Percentiles rank a stretch among this genome's conserved stretches.
Conservation (phyloP, 768 basidiomycete species). For the Kwoniella europaea region DNA sequence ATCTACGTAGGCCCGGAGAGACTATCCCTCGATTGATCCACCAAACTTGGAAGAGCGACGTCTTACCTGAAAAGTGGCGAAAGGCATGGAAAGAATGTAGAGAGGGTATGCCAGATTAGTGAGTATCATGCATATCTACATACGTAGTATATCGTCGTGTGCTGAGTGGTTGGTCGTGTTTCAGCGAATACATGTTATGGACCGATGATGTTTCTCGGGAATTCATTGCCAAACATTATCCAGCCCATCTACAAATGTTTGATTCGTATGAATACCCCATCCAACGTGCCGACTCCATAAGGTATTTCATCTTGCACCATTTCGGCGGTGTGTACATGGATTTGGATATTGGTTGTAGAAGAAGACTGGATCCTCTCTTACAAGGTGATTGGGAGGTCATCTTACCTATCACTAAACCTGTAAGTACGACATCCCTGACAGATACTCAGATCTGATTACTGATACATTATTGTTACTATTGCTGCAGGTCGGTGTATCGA, state of each 20-base stretch:
- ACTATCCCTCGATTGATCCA: slow-evolving; percentile 90
- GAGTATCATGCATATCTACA: slow-evolving; percentile 58
- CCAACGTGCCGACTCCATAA: slow-evolving; percentile 95
- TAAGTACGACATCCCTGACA: slow-evolving; percentile 24
- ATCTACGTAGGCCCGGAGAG: slow-evolving; percentile 66
- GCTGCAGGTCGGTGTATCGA: slow-evolving; percentile 80
- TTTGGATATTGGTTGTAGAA: slow-evolving; percentile 91
- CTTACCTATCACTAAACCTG: slow-evolving; percentile 89
- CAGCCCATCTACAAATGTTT: slow-evolving; percentile 92
- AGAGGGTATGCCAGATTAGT: slow-evolving; percentile 96
- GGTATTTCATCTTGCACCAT: slow-evolving; percentile 95
- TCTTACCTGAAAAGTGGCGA: slow-evolving; percentile 80
- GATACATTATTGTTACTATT: background rate
- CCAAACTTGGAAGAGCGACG: slow-evolving; percentile 97
- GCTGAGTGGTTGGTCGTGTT: slow-evolving; percentile 24
- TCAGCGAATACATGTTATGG: slow-evolving; percentile 95
- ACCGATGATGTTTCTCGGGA: slow-evolving; percentile 87
- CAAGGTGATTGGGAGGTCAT: slow-evolving; percentile 76
- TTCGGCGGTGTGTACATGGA: slow-evolving; percentile 96
- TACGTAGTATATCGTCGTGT: slow-evolving; percentile 8
- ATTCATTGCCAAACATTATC: slow-evolving; percentile 85
- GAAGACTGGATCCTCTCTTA: slow-evolving; percentile 82
- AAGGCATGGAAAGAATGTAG: slow-evolving; percentile 80
- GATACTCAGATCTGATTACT: background rate
- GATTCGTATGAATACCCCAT: slow-evolving; percentile 89